Conservation (phyloP, 1,139 yeast species). For the Kluyveromyces marxianus region DNA sequence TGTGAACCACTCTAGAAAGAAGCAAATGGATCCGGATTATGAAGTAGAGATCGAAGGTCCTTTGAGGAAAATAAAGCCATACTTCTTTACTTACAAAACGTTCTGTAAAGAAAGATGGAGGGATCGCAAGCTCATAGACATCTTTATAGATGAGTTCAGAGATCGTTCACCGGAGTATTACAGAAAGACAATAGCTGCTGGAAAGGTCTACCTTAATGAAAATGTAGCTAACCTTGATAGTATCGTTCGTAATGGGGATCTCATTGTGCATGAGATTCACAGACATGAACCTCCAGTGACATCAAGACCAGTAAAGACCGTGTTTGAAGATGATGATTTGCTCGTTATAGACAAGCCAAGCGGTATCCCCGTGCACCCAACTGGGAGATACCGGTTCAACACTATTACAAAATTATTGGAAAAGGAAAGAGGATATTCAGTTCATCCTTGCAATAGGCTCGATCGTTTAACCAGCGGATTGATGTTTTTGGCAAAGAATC, state of each 20-base stretch:
- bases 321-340: conserved; percentile 69
- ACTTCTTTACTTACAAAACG: conserved; percentile 81
- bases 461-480: conserved; percentile 91
- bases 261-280: conserved; percentile 74
- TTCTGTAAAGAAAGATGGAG: conserved; percentile 92
- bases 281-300: conserved; percentile 90
- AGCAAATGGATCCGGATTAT: conserved; percentile 30
- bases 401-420: conserved; percentile 78
- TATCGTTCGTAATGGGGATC: conserved; percentile 72
- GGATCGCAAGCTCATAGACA: conserved; percentile 66
- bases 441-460: conserved; percentile 85
- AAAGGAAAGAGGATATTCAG: conserved; percentile 53
- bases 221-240: conserved; percentile 58
- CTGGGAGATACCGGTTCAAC: conserved; percentile 85
- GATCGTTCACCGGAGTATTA: conserved; percentile 70
- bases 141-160: conserved; percentile 78
- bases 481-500: conserved; percentile 83
- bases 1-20: conserved; percentile 20
- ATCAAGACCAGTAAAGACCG: conserved; percentile 60
- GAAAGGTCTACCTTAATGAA: conserved; percentile 67
- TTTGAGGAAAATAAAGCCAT: conserved; percentile 72
- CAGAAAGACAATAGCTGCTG: conserved; percentile 55
- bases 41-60: conserved; percentile 43
- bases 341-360: conserved; percentile 90
- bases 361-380: conserved; percentile 94